Evolutionary conservation across 345 rosid genomes (phyloP).

Genomic region (Arabis alpina): DNA sequence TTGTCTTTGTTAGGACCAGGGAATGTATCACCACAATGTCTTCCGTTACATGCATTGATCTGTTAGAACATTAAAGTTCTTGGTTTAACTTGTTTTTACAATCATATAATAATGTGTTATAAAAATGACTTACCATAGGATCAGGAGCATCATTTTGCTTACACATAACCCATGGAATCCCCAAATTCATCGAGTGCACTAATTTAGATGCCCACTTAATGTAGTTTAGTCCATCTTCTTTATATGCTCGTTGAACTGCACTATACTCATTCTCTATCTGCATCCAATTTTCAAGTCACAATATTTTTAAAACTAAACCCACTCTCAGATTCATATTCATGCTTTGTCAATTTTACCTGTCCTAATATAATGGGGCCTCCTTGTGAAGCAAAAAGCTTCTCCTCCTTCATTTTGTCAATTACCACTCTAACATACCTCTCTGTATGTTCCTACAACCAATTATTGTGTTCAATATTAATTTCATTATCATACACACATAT

Average conservation of each 20-base stretch:
- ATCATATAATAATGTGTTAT: neutral
- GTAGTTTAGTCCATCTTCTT: conserved; percentile 61
- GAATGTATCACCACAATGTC: conserved; percentile 97
- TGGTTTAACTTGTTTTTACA: neutral
- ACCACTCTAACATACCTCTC: conserved; percentile 54
- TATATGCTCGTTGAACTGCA: conserved; percentile 68
- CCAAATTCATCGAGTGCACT: conserved; percentile 56
- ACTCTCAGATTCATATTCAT: neutral
- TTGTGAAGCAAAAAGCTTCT: conserved; percentile 58
- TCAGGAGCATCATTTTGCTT: conserved; percentile 88
- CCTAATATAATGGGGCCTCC: conserved; percentile 70
- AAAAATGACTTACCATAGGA: conserved; percentile 58
- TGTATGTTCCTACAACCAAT: conserved; percentile 56
- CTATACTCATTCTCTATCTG: conserved; percentile 95
- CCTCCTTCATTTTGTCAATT: conserved; percentile 50
- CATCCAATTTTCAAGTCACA: conserved; percentile 14
- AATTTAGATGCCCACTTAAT: conserved; percentile 75
- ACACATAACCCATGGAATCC: conserved; percentile 97
- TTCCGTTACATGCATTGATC: conserved; percentile 97
- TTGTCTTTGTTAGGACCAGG: conserved; percentile 76
- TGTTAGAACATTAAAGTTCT: conserved; percentile 27
- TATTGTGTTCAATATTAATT: neutral
- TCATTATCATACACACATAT: neutral
- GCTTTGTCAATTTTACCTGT: conserved; percentile 45
- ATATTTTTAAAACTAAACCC: neutral